These are phyloP conservation scores for Mucor piriformis DNA, from an alignment of 371 early-diverging fungal genomes.

Conservation along the genomic window DNA sequence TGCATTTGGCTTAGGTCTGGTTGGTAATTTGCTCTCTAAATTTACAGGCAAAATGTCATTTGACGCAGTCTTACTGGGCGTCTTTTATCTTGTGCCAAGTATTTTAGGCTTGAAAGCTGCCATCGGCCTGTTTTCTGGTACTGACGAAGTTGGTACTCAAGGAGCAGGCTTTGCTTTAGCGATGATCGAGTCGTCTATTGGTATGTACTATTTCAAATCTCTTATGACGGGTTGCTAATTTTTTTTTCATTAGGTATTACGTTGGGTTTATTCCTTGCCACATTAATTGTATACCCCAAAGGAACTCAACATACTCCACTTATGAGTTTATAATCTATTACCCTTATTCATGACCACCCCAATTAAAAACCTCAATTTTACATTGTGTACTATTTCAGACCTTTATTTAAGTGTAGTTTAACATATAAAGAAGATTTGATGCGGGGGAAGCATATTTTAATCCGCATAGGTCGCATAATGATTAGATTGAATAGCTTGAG, in stretches of 20 bases:
- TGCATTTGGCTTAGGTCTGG: conserved; percentile 57
- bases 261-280: conserved; percentile 60
- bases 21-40: conserved; percentile 57
- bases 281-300: conserved; percentile 59
- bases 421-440: too few relatives aligned
- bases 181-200: conserved; percentile 51
- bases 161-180: conserved; percentile 53
- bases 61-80: conserved; percentile 58
- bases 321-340: conserved; percentile 58
- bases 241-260: conserved; percentile 44
- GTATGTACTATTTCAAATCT: conserved; percentile 4
- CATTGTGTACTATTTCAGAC: too few relatives aligned
- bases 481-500: background rate
- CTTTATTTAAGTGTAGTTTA: too few relatives aligned
- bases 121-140: conserved; percentile 40
- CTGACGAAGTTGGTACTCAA: conserved; percentile 43
- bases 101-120: conserved; percentile 46
- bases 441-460: background rate
- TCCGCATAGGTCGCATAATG: background rate
- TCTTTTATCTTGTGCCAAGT: conserved; percentile 23
- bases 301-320: conserved; percentile 58
- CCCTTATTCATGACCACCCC: background rate
- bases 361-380: too few relatives aligned
- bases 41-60: conserved; percentile 59
- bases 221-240: background rate